phyloP scores from a whole-genome alignment of 2,329 filamentous ascomycete genomes.

The Nakataea oryzae region DNA sequence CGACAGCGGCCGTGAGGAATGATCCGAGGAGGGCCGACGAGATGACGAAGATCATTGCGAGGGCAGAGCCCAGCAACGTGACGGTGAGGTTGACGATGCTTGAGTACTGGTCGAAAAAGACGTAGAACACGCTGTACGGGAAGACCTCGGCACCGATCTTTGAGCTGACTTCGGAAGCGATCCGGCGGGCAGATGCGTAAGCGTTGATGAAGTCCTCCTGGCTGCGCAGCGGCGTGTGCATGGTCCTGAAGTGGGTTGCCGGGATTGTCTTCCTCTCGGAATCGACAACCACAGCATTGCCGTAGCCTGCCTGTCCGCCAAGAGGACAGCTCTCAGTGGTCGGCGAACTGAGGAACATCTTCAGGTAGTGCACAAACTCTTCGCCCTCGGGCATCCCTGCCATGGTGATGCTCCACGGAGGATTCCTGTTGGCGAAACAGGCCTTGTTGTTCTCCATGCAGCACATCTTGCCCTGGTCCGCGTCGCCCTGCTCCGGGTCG shows the following conservation, averaged over 20 bases:
- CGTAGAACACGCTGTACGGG: slow-evolving; percentile 95
- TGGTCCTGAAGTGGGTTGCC: slow-evolving; percentile 85
- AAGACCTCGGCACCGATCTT: slow-evolving; percentile 75
- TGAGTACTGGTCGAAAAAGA: slow-evolving; percentile 97
- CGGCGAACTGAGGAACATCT: slow-evolving; percentile 72
- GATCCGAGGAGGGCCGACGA: slow-evolving; percentile 77
- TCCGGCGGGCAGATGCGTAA: slow-evolving; percentile 80
- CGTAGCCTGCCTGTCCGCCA: slow-evolving; percentile 80
- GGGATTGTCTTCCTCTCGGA: slow-evolving; percentile 51
- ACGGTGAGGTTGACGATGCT: slow-evolving; percentile 72
- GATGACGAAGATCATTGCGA: slow-evolving; percentile 77
- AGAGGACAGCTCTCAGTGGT: slow-evolving; percentile 79
- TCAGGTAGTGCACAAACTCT: slow-evolving; percentile 82
- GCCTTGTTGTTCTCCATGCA: slow-evolving; percentile 61
- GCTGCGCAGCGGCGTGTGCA: slow-evolving; percentile 75
- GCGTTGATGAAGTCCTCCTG: slow-evolving; percentile 90
- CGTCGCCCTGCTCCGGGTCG: slow-evolving; percentile 57
- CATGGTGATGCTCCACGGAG: slow-evolving; percentile 82
- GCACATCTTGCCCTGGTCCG: slow-evolving; percentile 38
- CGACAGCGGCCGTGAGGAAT: slow-evolving; percentile 66
- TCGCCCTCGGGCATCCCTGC: slow-evolving; percentile 83
- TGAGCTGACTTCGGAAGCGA: slow-evolving; percentile 63
- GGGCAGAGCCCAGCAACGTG: slow-evolving; percentile 68
- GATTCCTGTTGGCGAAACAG: slow-evolving; percentile 70
- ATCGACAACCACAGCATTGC: slow-evolving; percentile 73